Percentiles rank a stretch among this genome's conserved stretches.
Conservation (phyloP, 495 filamentous ascomycete genomes). For the Neurospora sp. region DNA sequence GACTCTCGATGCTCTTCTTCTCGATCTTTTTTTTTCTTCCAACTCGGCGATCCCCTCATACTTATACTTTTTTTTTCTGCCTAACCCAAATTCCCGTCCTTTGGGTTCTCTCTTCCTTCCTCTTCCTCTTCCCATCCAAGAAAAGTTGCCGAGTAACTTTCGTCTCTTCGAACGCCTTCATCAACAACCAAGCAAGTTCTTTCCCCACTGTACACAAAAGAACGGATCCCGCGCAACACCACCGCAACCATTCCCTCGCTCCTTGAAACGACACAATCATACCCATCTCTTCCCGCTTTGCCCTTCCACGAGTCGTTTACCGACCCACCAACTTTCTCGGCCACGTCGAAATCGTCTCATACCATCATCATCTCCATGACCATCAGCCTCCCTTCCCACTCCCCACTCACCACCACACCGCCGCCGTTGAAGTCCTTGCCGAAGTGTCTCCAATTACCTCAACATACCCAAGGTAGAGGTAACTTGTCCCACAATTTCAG, state of each 20-base stretch:
- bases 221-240: not conserved
- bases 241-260: not conserved
- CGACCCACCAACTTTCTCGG: not conserved
- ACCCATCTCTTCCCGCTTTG: not conserved
- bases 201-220: not conserved
- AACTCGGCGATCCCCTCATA: not conserved
- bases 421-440: not conserved
- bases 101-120: not conserved
- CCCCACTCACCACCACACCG: not conserved
- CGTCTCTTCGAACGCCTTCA: not conserved
- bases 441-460: not conserved
- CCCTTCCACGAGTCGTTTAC: not conserved
- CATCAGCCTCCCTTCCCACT: not conserved
- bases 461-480: not conserved
- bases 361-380: not conserved
- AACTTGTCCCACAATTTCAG: not conserved
- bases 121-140: not conserved
- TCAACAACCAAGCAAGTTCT: not conserved
- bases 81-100: not conserved
- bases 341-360: not conserved
- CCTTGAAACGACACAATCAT: not conserved
- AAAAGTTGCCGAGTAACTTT: not conserved
- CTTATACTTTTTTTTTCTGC: not conserved
- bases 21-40: not conserved
- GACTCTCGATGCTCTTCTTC: not conserved